A percentile compares a stretch with the other conserved stretches of the same genome.
These are phyloP conservation scores for Petunia secreta DNA, from an alignment of 257 asterid genomes.

Conservation along the genomic window DNA sequence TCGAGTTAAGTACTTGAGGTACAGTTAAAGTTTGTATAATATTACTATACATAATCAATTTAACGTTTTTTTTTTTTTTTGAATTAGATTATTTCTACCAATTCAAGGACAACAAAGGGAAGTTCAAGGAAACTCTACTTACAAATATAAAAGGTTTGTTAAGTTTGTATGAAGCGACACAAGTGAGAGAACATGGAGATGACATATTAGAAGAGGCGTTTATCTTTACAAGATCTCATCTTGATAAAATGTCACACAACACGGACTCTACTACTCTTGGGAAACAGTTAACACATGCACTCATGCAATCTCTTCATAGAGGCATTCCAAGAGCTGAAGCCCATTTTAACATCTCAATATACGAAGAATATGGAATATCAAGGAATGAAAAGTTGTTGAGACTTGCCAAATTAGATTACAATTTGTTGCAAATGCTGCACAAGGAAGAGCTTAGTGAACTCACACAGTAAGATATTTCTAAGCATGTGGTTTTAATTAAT, in stretches of 20 bases:
- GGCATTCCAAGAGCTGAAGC: conserved; percentile 43
- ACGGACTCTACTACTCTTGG: background rate
- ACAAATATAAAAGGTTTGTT: background rate
- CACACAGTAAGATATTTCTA: conserved; percentile 31
- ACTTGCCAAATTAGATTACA: conserved; percentile 44
- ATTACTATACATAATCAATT: background rate
- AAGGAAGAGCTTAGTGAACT: conserved; percentile 39
- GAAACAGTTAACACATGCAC: conserved; percentile 10
- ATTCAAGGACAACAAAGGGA: background rate
- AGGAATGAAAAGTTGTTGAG: conserved; percentile 32
- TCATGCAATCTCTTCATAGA: conserved; percentile 31
- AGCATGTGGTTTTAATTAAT: too few relatives aligned
- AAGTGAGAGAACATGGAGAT: background rate
- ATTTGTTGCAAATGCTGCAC: conserved; percentile 37
- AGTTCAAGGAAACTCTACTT: background rate
- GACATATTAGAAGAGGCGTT: background rate
- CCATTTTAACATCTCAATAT: conserved; percentile 29
- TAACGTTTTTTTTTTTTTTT: background rate
- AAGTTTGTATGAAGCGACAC: background rate
- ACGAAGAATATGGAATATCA: conserved; percentile 28
- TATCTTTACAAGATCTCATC: background rate
- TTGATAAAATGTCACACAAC: background rate
- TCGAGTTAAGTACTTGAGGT: background rate
- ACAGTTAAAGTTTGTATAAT: background rate
- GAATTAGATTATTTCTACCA: background rate